Conservation (phyloP, 306 rosid species). For the Corylus avellana region DNA sequence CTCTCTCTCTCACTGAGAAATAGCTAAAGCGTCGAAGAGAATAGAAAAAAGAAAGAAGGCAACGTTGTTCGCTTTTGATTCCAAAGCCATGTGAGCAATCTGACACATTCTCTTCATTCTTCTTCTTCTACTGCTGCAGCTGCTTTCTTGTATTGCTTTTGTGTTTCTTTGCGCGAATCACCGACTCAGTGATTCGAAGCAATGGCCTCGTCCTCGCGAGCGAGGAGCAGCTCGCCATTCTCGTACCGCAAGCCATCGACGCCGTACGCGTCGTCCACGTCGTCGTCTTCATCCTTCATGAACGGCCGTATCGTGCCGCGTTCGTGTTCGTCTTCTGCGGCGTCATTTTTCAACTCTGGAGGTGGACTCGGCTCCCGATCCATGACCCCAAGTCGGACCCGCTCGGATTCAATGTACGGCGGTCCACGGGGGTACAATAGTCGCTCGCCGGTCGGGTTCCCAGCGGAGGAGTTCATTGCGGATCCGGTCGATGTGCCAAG, state of each 20-base stretch:
- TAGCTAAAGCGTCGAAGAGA: slow-evolving; percentile 32
- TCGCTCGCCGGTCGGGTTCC: slow-evolving; percentile 70
- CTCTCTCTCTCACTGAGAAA: slow-evolving; percentile 17
- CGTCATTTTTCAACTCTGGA: slow-evolving; percentile 70
- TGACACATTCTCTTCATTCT: slow-evolving; percentile 62
- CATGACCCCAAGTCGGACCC: slow-evolving; percentile 65
- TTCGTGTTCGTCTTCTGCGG: slow-evolving; percentile 70
- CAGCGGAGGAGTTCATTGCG: slow-evolving; percentile 61
- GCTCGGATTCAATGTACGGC: slow-evolving; percentile 60
- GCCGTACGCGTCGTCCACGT: slow-evolving; percentile 69
- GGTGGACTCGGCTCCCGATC: slow-evolving; percentile 78
- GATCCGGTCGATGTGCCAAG: slow-evolving; percentile 61
- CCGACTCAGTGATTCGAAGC: slow-evolving; percentile 46
- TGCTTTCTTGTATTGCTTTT: slow-evolving; percentile 5
- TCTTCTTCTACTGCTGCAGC: slow-evolving; percentile 1
- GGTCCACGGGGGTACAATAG: slow-evolving; percentile 42
- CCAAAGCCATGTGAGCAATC: slow-evolving; percentile 76
- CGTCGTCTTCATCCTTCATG: slow-evolving; percentile 70
- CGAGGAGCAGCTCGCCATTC: slow-evolving; percentile 93
- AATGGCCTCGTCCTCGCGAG: slow-evolving; percentile 94
- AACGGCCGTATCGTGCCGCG: slow-evolving; percentile 82
- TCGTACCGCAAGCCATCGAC: slow-evolving; percentile 77
- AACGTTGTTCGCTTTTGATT: slow-evolving; percentile 54
- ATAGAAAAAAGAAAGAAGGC: slow-evolving; percentile 30
- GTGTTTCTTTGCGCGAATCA: slow-evolving; percentile 42